These are phyloP conservation scores for Cardiosporidium cionae DNA, from an alignment of 169 alveolate species.

Conservation along the genomic window DNA sequence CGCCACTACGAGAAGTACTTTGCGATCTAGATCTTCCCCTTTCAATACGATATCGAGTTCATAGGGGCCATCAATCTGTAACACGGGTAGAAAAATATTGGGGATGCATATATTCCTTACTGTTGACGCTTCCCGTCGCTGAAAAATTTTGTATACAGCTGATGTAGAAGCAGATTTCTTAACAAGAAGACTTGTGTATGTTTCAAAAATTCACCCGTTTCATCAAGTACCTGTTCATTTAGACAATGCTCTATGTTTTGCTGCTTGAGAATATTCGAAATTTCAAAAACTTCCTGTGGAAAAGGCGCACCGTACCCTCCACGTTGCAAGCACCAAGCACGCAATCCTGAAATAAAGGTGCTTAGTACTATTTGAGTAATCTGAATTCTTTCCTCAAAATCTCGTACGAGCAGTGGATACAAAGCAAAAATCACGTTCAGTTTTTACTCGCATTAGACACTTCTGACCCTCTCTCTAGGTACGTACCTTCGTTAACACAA, in stretches of 20 bases:
- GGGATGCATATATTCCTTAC: no score
- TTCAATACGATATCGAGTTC: constrained; percentile 4
- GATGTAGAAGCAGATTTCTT: no score
- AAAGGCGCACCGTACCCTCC: constrained; percentile 33
- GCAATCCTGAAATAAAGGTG: constrained; percentile 27
- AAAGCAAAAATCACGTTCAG: no score
- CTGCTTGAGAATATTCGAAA: background rate
- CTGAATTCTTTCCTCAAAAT: no score
- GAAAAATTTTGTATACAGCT: no score
- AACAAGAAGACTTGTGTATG: no score
- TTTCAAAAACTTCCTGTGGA: constrained; percentile 20
- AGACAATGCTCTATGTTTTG: background rate
- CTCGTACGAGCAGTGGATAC: no score
- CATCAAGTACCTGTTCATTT: background rate
- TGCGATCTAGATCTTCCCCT: background rate
- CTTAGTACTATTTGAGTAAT: no score
- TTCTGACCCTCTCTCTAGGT: background rate
- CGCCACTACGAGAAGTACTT: no score
- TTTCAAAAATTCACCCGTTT: constrained; percentile 4
- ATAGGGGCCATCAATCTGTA: constrained; percentile 8
- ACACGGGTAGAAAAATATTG: no score
- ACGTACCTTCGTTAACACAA: constrained; percentile 21
- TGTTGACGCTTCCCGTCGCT: no score
- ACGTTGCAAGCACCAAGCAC: constrained; percentile 39
- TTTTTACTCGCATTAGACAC: no score